Evolutionary conservation across 176 grass and related monocot species (phyloP), one percentile per base, ranked within the genome.

Genomic region (Raddia distichophylla): DNA sequence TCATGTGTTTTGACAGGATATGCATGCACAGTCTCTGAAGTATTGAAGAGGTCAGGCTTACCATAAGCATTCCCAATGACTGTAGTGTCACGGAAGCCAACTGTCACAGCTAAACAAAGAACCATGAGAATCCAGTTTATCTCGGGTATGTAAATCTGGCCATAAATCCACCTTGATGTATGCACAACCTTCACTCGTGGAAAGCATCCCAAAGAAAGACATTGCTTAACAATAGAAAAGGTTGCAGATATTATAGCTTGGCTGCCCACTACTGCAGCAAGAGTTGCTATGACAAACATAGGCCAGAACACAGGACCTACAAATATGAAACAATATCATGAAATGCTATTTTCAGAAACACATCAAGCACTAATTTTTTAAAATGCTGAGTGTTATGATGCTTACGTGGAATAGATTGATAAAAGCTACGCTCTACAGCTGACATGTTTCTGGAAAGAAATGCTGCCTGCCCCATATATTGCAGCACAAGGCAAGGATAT

Each of bases 71-170:
- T 91, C 64, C 92, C 89, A 10, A 94, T 94, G 3, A 89, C 18
- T 59, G 77, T 89, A 11, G 71, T 85, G 32, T 94, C 80, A 71
- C 64, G 80, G 65, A 94, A 94, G 18, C 92, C 89, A 67, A 91
- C 6, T 20, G 88, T 89, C 43, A 82, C 69, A 63, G 89, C 89
- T 58, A 94, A 53, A 82, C 92, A 94, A 51, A 94, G 86, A 54
- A 89, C 80, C 92, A 94, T 94, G 40, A 94, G 60, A 60, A 89
- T 94, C 92, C 92, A 91, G 62, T 94, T 94, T 56, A 94, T 94
- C 82, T 94, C 89, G 49, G 92, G 92, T 81, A 94, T 94, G 80
- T 91, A 94, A 67, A 94, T 94, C 84, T 94, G 92, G 2, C 92
- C 92, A 67, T 83, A 55, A 73, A 94, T 89, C 89, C 86, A 91